Conservation (phyloP, 1,284 basidiomycete species). For the Puccinia polysora region DNA sequence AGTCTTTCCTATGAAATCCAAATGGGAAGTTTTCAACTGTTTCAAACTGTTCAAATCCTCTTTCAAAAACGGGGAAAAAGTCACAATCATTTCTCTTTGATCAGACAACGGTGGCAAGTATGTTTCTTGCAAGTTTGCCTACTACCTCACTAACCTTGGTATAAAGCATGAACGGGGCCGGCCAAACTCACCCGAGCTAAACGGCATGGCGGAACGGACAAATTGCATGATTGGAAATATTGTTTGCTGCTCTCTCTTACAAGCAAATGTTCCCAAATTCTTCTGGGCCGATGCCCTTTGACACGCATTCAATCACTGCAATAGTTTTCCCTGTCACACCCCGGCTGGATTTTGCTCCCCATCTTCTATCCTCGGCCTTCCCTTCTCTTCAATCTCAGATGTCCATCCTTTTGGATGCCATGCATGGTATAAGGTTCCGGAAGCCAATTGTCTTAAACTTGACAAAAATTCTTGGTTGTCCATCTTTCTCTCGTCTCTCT, state of each 20-base stretch:
- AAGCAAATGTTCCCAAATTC: background rate
- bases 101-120: background rate
- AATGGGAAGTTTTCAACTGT: background rate
- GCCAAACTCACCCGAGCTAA: background rate
- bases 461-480: background rate
- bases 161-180: background rate
- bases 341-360: background rate
- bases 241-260: background rate
- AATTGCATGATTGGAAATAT: background rate
- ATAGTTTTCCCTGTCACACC: background rate
- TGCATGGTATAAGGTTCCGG: background rate
- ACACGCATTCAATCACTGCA: background rate
- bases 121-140: background rate
- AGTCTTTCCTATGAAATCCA: background rate
- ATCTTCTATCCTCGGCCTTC: background rate
- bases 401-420: background rate
- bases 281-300: background rate
- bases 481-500: background rate
- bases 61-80: background rate
- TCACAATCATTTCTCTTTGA: background rate
- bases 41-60: background rate
- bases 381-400: background rate
- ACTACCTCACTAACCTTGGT: background rate
- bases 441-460: background rate
- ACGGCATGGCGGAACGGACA: background rate